phyloP scores from a whole-genome alignment of 768 basidiomycete genomes.

The Suillus placidus region DNA sequence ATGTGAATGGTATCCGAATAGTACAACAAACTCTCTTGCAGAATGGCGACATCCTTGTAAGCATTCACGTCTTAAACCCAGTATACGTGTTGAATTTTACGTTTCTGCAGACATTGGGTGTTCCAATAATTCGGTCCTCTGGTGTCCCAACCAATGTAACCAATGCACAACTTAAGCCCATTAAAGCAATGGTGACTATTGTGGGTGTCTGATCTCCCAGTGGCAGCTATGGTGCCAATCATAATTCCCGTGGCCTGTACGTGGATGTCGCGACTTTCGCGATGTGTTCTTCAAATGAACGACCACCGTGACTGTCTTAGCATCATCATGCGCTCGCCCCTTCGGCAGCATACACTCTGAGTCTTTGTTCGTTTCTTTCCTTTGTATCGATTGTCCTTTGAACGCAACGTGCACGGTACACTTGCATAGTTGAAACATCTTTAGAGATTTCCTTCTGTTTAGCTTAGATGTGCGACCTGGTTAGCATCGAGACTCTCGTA shows the following conservation, averaged over 20 bases:
- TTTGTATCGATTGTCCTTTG: neutral
- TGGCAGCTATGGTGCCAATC: neutral
- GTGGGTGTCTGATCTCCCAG: constrained; percentile 30
- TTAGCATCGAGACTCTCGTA: neutral
- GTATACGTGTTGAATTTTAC: constrained; percentile 15
- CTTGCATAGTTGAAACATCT: neutral
- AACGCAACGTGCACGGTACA: neutral
- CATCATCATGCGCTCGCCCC: neutral
- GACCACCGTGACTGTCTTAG: neutral
- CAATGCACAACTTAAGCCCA: constrained; percentile 49
- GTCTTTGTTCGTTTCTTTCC: too few species aligned
- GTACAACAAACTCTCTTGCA: constrained; percentile 40
- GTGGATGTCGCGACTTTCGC: neutral
- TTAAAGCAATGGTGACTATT: constrained; percentile 45
- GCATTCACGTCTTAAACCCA: constrained; percentile 18
- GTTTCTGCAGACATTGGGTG: constrained; percentile 42
- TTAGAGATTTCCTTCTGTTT: neutral
- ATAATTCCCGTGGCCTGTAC: neutral
- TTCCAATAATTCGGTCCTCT: constrained; percentile 39
- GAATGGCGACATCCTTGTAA: constrained; percentile 48
- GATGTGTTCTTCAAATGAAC: neutral
- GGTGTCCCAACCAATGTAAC: constrained; percentile 42
- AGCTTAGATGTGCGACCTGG: neutral
- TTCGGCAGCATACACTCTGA: neutral
- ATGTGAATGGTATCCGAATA: constrained; percentile 47